Evolutionary conservation across 768 basidiomycete genomes (phyloP).

Genomic region (Naganishia onofrii): DNA sequence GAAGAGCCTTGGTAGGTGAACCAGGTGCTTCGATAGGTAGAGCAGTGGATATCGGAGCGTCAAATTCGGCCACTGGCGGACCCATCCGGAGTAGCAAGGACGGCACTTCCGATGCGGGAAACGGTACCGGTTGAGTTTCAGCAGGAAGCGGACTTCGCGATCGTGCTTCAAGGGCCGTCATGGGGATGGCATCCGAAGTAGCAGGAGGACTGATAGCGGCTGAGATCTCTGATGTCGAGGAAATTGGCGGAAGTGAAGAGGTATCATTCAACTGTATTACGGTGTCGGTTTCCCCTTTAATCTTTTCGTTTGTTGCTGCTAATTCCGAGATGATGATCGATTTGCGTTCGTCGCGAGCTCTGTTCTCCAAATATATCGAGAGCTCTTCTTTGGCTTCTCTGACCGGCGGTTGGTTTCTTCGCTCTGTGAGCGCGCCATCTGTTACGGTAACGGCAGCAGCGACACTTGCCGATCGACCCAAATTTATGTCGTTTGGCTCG

Average conservation of each 20-base stretch:
- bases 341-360: background rate
- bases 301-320: background rate
- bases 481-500: too few relatives aligned
- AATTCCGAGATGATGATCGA: background rate
- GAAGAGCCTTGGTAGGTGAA: background rate
- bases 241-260: background rate
- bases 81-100: constrained; percentile 2
- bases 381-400: background rate
- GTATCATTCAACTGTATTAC: background rate
- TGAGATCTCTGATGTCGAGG: background rate
- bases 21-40: background rate
- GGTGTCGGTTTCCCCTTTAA: background rate
- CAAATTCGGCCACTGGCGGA: background rate
- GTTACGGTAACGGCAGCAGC: too few relatives aligned
- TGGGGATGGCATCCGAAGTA: background rate
- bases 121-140: background rate
- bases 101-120: background rate
- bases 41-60: background rate
- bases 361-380: background rate
- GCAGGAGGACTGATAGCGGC: background rate
- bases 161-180: background rate
- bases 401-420: background rate
- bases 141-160: background rate
- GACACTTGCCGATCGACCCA: too few relatives aligned
- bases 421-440: background rate